Evolutionary conservation across 768 basidiomycete species (phyloP), one percentile per base, ranked within the genome.

Genomic region (Tulasnella sp.): DNA sequence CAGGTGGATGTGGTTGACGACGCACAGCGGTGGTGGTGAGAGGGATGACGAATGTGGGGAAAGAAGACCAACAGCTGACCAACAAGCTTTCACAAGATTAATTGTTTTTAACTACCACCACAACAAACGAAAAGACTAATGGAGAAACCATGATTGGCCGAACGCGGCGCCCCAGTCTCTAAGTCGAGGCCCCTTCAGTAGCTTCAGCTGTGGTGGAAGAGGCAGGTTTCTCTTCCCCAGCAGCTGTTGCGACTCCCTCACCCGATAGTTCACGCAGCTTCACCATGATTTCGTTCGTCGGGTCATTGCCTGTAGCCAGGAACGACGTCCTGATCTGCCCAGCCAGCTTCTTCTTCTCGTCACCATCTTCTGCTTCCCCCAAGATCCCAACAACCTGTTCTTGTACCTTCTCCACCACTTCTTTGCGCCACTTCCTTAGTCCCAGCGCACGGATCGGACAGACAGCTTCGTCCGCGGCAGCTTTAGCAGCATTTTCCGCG

Each of bases 361-460:
- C 52, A 24, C 36, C 52, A 7, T 58, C 76, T 56, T 39, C 46
- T 19, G 6, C 48, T 27, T 36, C 31, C 34, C 38, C 36, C 52
- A 77, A 36, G 40, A 40, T 31, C n/a, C 72, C 72, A 3, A 74
- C 72, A 39, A 74, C 36, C 9, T 40, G 16, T 8, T 62, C 58
- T 10, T 34, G 9, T 19, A 62, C 31, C 44, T 75, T 75, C 74
- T 42, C 38, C 4, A 34, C 74, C 42, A 75, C 74, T 19, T 24
- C 18, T 39, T 27, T 27, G 39, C 76, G 76, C 76, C 76, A 77
- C 36, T 77, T 77, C 58, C 76, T 77, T 10, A 77, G 34, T 5
- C 34, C 48, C 9, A 77, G 58, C 34, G 76, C 48, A 16, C 76
- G 76, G 34, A 62, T 42, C 34, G 76, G 76, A 18, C 46, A 48